Evolutionary conservation across 2,329 filamentous ascomycete genomes (phyloP).

Genomic region (Cladorrhinum sp.): DNA sequence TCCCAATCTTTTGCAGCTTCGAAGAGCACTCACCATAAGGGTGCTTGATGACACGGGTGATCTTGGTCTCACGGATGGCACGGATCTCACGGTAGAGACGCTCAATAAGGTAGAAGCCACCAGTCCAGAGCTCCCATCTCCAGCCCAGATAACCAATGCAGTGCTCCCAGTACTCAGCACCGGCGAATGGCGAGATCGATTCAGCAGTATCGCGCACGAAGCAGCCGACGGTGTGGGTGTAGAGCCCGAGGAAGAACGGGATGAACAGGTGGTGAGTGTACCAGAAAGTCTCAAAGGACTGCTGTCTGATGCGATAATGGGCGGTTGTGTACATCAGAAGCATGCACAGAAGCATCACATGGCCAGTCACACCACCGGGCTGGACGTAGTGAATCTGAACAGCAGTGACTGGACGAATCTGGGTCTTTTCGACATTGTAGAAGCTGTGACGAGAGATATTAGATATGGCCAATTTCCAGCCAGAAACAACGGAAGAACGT

Average conservation of each 20-base stretch:
- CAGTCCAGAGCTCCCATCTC: constrained; percentile 91
- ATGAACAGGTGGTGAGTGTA: constrained; percentile 99
- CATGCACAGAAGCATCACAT: constrained; percentile 99
- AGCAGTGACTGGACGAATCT: constrained; percentile 76
- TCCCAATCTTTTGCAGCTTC: background rate
- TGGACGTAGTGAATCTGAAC: constrained; percentile 89
- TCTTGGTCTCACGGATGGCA: constrained; percentile 77
- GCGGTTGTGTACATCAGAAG: constrained; percentile 96
- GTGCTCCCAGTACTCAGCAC: constrained; percentile 78
- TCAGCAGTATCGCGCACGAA: constrained; percentile 82
- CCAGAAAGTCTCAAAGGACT: constrained; percentile 98
- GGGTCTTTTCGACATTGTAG: constrained; percentile 85
- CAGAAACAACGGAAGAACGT: background rate
- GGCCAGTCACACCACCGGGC: constrained; percentile 87
- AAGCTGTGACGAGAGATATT: constrained; percentile 59
- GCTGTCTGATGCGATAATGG: constrained; percentile 88
- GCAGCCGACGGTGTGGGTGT: constrained; percentile 93
- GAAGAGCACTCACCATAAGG: constrained; percentile 68
- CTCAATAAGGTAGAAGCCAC: constrained; percentile 80
- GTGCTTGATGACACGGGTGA: constrained; percentile 91
- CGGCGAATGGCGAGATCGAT: constrained; percentile 79
- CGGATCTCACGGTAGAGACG: constrained; percentile 89
- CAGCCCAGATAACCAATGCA: constrained; percentile 95
- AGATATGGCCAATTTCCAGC: constrained; percentile 15
- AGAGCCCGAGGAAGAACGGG: constrained; percentile 87